These are phyloP conservation scores for Debaryomyces hansenii DNA, from an alignment of 805 yeast genomes.

Conservation along the genomic window DNA sequence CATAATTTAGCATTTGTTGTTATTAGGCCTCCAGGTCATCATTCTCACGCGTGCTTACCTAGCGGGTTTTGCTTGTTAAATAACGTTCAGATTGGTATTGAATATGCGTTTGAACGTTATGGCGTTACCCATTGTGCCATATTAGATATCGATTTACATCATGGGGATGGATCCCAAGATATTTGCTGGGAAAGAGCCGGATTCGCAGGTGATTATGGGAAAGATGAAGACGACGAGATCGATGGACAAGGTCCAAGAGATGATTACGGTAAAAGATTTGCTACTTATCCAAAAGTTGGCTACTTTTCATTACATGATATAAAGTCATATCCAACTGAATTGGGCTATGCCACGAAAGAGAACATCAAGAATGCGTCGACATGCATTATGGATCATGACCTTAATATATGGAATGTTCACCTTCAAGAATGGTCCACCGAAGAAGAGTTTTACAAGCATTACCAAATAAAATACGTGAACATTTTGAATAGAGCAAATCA, in stretches of 20 bases:
- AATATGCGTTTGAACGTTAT: constrained; percentile 64
- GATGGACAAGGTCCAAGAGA: constrained; percentile 36
- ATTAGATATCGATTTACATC: constrained; percentile 81
- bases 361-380: constrained; percentile 75
- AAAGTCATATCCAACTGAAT: constrained; percentile 82
- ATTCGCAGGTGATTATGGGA: constrained; percentile 47
- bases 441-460: constrained; percentile 64
- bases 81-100: constrained; percentile 79
- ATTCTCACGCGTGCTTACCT: constrained; percentile 79
- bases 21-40: constrained; percentile 85
- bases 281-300: constrained; percentile 63
- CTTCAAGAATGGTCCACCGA: constrained; percentile 62
- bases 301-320: constrained; percentile 84
- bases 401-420: constrained; percentile 84
- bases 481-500: constrained; percentile 67
- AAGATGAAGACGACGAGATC: constrained; percentile 45
- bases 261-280: constrained; percentile 48
- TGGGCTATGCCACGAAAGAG: constrained; percentile 71
- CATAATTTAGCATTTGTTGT: constrained; percentile 59
- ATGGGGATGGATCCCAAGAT: constrained; percentile 89
- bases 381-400: constrained; percentile 74
- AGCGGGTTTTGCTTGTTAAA: constrained; percentile 82
- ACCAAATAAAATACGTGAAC: constrained; percentile 59
- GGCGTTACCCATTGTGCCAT: constrained; percentile 79
- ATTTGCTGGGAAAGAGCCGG: constrained; percentile 81